Evolutionary conservation across 2,329 filamentous ascomycete species (phyloP).

Genomic region (Aspergillus arachidicola): DNA sequence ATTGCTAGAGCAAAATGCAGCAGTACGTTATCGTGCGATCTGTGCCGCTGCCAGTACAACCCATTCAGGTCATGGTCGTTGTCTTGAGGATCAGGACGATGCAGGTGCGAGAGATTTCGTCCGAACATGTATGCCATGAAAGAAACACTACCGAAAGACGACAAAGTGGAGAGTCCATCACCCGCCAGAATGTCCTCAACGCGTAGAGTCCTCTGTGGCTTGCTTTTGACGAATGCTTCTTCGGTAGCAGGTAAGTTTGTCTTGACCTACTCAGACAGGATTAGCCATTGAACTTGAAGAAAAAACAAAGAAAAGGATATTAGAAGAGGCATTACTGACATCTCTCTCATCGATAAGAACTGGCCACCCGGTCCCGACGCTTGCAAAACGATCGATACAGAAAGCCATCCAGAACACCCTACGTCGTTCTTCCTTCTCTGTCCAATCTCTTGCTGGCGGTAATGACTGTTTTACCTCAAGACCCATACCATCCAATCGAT

Average conservation of each 20-base stretch:
- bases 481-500: slow-evolving; percentile 78
- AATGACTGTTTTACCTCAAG: slow-evolving; percentile 93
- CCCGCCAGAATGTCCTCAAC: slow-evolving; percentile 60
- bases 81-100: slow-evolving; percentile 80
- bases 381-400: slow-evolving; percentile 86
- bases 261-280: slow-evolving; percentile 59
- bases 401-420: slow-evolving; percentile 96
- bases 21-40: slow-evolving; percentile 84
- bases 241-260: slow-evolving; percentile 84
- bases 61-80: slow-evolving; percentile 86
- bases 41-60: slow-evolving; percentile 93
- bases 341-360: slow-evolving; percentile 92
- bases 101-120: slow-evolving; percentile 85
- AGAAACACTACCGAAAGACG: slow-evolving; percentile 76
- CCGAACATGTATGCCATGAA: slow-evolving; percentile 90
- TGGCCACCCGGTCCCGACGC: slow-evolving; percentile 95
- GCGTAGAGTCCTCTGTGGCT: slow-evolving; percentile 69
- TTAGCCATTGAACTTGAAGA: slow-evolving; percentile 20
- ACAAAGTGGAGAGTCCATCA: slow-evolving; percentile 72
- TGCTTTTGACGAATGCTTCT: slow-evolving; percentile 80
- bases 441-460: slow-evolving; percentile 86
- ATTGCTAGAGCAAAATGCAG: slow-evolving; percentile 83
- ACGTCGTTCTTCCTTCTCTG: slow-evolving; percentile 85
- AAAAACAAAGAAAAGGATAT: not conserved
- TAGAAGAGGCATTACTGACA: slow-evolving; percentile 42